Percentiles rank a stretch among this genome's conserved stretches.
These are phyloP conservation scores for Moesziomyces antarcticus DNA, from an alignment of 1,284 basidiomycete genomes.

Conservation along the genomic window DNA sequence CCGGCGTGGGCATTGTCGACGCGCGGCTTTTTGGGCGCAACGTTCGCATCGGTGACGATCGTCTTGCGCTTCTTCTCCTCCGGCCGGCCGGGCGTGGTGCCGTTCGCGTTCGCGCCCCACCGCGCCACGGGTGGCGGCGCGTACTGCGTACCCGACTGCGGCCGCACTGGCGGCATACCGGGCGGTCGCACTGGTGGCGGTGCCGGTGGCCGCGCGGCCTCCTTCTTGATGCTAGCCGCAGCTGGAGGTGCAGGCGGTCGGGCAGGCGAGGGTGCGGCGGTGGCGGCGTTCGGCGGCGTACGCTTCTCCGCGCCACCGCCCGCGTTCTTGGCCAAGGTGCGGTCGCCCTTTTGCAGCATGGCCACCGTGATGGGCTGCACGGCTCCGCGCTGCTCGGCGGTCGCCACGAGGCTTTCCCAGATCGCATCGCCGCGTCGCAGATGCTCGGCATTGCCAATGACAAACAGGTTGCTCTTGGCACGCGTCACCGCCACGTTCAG, in stretches of 20 bases:
- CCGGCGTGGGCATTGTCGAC: neutral
- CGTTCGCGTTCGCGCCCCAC: neutral
- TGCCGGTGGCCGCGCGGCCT: neutral
- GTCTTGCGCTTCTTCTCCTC: constrained; percentile 35
- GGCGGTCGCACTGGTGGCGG: constrained; percentile 10
- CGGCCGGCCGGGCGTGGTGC: constrained; percentile 6
- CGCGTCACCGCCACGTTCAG: constrained; percentile 93
- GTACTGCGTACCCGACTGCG: constrained; percentile 12
- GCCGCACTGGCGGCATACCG: constrained; percentile 1
- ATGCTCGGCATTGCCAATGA: constrained; percentile 88
- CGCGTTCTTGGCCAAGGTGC: constrained; percentile 33
- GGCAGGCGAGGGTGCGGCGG: neutral
- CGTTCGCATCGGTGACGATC: constrained; percentile 30
- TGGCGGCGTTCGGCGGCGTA: neutral
- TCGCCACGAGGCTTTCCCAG: constrained; percentile 51
- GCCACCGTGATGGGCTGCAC: constrained; percentile 38
- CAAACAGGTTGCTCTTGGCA: constrained; percentile 91
- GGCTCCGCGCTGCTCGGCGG: constrained; percentile 44
- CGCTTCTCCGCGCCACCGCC: constrained; percentile 16
- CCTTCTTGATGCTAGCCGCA: too few species aligned
- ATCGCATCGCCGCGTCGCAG: constrained; percentile 77
- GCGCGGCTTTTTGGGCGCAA: constrained; percentile 32
- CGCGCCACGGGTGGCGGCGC: constrained; percentile 14
- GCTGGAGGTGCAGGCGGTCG: constrained; percentile 12
- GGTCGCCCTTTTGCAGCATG: constrained; percentile 35